These are phyloP conservation scores for Glomus cerebriforme DNA, from an alignment of 192 early-diverging fungal species.

Conservation along the genomic window DNA sequence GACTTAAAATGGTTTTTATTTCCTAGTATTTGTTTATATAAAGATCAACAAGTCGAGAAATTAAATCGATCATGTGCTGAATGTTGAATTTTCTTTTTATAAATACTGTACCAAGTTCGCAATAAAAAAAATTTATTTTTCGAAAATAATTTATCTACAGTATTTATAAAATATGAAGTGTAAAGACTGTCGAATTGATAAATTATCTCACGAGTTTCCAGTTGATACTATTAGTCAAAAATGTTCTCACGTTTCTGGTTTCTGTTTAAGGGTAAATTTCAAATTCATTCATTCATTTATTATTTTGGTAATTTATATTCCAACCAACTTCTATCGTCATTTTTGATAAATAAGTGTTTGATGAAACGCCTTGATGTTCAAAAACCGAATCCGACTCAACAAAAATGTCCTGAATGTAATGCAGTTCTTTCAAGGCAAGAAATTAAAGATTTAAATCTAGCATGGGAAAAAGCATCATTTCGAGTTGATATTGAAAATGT, in stretches of 20 bases:
- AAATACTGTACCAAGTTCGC: too few relatives aligned
- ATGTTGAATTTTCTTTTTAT: too few relatives aligned
- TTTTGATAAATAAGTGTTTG: background rate
- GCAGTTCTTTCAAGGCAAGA: background rate
- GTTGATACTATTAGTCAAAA: background rate
- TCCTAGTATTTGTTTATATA: too few relatives aligned
- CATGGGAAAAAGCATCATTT: constrained; percentile 26
- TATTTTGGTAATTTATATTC: background rate
- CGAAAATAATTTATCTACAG: too few relatives aligned
- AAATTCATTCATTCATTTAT: background rate
- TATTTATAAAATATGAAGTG: constrained; percentile 11
- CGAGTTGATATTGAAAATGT: background rate
- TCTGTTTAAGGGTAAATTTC: constrained; percentile 19
- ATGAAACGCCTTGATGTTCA: background rate
- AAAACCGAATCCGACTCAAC: background rate
- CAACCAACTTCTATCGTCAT: background rate
- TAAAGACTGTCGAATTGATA: constrained; percentile 16
- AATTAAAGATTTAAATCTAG: background rate
- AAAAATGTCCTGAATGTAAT: constrained; percentile 23
- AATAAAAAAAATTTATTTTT: too few relatives aligned
- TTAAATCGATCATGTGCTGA: too few relatives aligned
- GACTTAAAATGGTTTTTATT: too few relatives aligned
- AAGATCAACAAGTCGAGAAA: too few relatives aligned
- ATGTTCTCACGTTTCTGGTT: constrained; percentile 18
- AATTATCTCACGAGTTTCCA: constrained; percentile 28